Evolutionary conservation across 2,329 filamentous ascomycete genomes (phyloP), one percentile per base, ranked within the genome.

Genomic region (Neonectria punicea): DNA sequence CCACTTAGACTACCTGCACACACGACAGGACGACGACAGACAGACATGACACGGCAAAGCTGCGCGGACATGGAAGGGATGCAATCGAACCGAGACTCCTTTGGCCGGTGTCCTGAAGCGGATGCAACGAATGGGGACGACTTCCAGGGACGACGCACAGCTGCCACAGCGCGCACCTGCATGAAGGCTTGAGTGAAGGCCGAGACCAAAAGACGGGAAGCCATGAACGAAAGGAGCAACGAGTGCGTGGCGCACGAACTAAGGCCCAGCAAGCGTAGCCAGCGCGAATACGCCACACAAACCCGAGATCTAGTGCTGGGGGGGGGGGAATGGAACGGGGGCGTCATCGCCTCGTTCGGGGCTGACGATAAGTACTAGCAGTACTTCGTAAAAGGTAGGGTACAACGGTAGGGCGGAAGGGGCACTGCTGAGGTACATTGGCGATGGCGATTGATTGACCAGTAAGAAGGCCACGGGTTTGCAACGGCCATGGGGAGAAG

Each of bases 51-150:
- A 32, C 10, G 30, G 30, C 30, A 32, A 32, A 32, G 30, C 30
- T 10, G 30, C 8, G 30, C 30, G 25, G 25, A 6, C 25, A 25
- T 25, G 25, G 25, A 6, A 25, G 25, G 25, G 25, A 25, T 25
- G 9, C 30, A 34, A 70, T 55, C 58, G 61, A 60, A 39, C 46
- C 51, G 58, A 5, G 32, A 34, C 57, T 61, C 59, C 67, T 51
- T 69, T 30, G 61, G 63, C 70, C 68, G 71, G 71, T 73, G 70
- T 66, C 68, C 63, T 36, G 67, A 73, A 70, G 34, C 20, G 69
- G 66, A 59, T 6, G 25, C 25, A 25, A 70, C 65, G 43, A 16
- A 39, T 20, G n/a, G 64, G 51, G 49, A 46, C 53, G 34, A 57
- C 32, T 47, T 57, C 59, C 66, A 70, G 61, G 67, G 67, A 69